Conservation (phyloP, 345 rosid species). For the Erucastrum elatum region DNA sequence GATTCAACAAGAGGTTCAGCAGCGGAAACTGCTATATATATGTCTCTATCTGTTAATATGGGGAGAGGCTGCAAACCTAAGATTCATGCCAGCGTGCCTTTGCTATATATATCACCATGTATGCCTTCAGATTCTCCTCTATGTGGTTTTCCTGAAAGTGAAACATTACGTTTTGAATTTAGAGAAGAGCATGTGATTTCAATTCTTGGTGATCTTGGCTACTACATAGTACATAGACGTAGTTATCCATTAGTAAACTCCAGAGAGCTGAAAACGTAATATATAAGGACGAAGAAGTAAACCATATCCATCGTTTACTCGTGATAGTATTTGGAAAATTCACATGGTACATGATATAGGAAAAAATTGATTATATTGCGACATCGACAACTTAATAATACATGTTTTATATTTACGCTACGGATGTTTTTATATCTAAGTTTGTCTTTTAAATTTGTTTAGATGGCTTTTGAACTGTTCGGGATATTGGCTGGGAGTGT, state of each 20-base stretch:
- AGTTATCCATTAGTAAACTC: neutral
- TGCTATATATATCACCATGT: conserved; percentile 94
- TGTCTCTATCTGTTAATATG: conserved; percentile 85
- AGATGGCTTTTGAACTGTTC: conserved; percentile 49
- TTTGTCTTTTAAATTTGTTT: conserved; percentile 7
- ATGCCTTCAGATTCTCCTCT: conserved; percentile 29
- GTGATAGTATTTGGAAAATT: neutral
- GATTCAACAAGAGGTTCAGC: conserved; percentile 92
- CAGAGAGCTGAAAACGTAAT: neutral
- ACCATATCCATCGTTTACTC: neutral
- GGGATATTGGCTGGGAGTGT: conserved; percentile 71
- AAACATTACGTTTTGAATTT: neutral
- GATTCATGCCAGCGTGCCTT: conserved; percentile 93
- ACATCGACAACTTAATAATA: neutral
- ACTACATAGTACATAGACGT: neutral
- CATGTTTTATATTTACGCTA: neutral
- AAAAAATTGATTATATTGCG: neutral
- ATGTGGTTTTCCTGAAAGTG: neutral
- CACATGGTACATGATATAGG: neutral
- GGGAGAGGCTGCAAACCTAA: conserved; percentile 97
- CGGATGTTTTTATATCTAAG: neutral
- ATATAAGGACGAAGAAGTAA: neutral
- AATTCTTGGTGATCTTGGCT: neutral
- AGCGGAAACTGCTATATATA: conserved; percentile 84
- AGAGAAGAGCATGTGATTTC: neutral